Conservation (phyloP, 2,329 filamentous ascomycete genomes). For the Phyllosticta citribraziliensis region DNA sequence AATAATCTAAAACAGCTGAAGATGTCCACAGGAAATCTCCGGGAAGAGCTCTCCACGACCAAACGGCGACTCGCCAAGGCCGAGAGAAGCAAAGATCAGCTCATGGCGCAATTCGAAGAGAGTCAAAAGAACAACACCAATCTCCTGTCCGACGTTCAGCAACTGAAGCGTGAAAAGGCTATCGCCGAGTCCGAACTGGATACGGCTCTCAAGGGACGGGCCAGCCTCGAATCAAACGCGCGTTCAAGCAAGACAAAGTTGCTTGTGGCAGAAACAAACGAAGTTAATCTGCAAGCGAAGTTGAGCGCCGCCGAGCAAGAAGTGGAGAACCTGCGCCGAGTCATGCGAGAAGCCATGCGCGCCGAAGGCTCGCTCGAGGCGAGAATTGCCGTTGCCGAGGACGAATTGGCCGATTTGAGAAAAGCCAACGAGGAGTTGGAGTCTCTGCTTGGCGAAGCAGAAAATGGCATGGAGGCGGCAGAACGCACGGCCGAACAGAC, state of each 20-base stretch:
- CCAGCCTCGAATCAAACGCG: constrained; percentile 16
- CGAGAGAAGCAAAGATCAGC: constrained; percentile 15
- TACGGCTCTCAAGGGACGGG: constrained; percentile 13
- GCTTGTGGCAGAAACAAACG: constrained; percentile 17
- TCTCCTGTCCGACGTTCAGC: constrained; percentile 15
- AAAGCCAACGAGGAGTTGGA: constrained; percentile 24
- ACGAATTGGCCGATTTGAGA: constrained; percentile 21
- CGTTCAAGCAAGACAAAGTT: constrained; percentile 17
- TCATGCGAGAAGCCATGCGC: constrained; percentile 19
- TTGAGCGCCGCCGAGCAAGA: constrained; percentile 21
- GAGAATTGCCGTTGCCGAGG: constrained; percentile 22
- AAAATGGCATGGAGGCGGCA: constrained; percentile 21
- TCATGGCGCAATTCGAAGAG: constrained; percentile 16
- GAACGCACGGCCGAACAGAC: constrained; percentile 23
- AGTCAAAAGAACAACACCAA: constrained; percentile 16
- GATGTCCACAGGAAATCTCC: constrained; percentile 15
- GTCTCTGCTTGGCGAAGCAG: constrained; percentile 21
- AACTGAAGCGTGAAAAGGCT: constrained; percentile 13
- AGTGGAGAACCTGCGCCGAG: constrained; percentile 18
- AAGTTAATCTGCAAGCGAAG: constrained; percentile 15
- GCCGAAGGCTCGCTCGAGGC: constrained; percentile 21
- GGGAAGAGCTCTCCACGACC: constrained; percentile 16
- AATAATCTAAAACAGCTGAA: constrained; percentile 17
- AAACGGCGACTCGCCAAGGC: constrained; percentile 18
- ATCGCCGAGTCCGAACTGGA: constrained; percentile 15